Evolutionary conservation across 1,284 basidiomycete genomes (phyloP).

Genomic region (Porodaedalea pini): DNA sequence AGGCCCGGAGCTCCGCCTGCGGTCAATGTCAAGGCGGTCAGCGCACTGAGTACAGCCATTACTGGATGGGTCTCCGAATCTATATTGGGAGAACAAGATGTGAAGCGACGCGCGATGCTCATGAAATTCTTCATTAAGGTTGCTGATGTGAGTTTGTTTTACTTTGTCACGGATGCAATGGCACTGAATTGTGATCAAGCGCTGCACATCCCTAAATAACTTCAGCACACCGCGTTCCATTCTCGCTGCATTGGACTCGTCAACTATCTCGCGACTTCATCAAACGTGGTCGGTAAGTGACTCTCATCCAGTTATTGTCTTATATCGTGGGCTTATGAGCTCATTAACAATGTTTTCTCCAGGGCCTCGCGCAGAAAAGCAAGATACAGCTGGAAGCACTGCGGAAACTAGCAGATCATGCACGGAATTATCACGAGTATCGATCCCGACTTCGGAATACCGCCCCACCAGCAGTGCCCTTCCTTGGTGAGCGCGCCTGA

Average conservation of each 20-base stretch:
- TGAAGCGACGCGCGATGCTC: constrained; percentile 79
- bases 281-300: constrained; percentile 85
- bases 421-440: constrained; percentile 92
- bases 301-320: constrained; percentile 7
- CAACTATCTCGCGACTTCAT: constrained; percentile 85
- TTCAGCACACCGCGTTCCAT: constrained; percentile 93
- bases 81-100: constrained; percentile 85
- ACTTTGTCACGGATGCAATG: constrained; percentile 25
- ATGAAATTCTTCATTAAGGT: constrained; percentile 97
- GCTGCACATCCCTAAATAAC: constrained; percentile 82
- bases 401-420: constrained; percentile 83
- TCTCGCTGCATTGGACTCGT: constrained; percentile 90
- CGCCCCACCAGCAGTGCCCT: constrained; percentile 85
- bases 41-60: constrained; percentile 85
- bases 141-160: constrained; percentile 72
- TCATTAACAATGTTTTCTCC: constrained; percentile 27
- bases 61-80: constrained; percentile 96
- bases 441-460: constrained; percentile 79
- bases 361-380: constrained; percentile 86
- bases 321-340: constrained; percentile 21
- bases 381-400: constrained; percentile 76
- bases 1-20: constrained; percentile 65
- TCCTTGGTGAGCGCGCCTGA: constrained; percentile 64
- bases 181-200: constrained; percentile 44
- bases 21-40: constrained; percentile 77